Conservation (phyloP, 768 basidiomycete species). For the Auricularia sp. region DNA sequence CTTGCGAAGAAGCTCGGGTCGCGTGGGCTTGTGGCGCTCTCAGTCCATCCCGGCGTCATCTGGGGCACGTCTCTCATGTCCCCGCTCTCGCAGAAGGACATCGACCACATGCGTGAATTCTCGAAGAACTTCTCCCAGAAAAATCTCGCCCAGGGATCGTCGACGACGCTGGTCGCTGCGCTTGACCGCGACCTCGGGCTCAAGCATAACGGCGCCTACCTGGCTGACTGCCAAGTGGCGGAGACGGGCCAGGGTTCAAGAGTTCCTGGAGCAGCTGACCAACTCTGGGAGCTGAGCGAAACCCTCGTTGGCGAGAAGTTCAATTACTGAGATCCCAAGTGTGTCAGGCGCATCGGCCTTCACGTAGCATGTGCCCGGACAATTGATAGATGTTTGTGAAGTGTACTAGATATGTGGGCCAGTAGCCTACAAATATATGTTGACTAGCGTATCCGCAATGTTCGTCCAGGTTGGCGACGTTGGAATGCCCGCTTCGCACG, state of each 20-base stretch:
- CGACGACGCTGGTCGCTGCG: not conserved
- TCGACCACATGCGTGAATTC: not conserved
- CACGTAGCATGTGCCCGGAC: no score
- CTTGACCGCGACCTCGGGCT: not conserved
- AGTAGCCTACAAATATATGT: no score
- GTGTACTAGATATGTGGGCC: no score
- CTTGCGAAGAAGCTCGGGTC: not conserved
- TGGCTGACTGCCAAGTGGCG: not conserved
- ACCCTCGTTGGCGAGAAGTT: not conserved
- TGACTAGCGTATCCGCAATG: no score
- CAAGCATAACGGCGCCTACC: not conserved
- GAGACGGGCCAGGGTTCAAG: not conserved
- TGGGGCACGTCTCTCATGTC: not conserved
- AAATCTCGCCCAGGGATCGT: not conserved
- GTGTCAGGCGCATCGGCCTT: no score
- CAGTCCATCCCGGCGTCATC: not conserved
- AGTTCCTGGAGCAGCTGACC: not conserved
- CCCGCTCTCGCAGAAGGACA: not conserved
- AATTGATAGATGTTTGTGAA: no score
- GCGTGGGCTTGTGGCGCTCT: not conserved
- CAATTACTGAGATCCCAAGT: not conserved
- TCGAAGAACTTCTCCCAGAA: not conserved
- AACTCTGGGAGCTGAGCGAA: not conserved
- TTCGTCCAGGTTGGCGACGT: no score
- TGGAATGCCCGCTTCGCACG: no score